Evolutionary conservation across 2,329 filamentous ascomycete genomes (phyloP), one percentile per base, ranked within the genome.

Genomic region (Talaromyces sp.): DNA sequence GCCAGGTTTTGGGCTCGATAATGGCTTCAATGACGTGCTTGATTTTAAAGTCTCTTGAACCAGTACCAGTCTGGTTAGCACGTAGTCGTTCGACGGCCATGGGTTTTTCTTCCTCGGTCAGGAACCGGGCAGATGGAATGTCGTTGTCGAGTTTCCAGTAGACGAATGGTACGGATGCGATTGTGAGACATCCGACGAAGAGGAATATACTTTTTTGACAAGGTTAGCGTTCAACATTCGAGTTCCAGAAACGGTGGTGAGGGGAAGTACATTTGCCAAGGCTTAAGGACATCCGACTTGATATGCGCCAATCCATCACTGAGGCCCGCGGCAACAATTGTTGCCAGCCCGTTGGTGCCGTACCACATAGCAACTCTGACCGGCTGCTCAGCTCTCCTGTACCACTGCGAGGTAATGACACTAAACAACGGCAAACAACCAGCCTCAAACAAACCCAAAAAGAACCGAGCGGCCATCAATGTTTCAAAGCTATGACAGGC

Each of bases 311-410:
- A 72, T 0, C 83, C 85, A 61, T 81, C 87, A 0, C 85, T 85
- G 14, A 86, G 68, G 0, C 80, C 77, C 0, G 83, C 83, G 0
- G 84, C 85, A 12, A 85, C 71, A 47, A 88, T 84, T 5, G 81
- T 86, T 0, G 83, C 83, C 0, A 81, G 62, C 0, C 85, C 85
- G 57, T 85, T 88, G 0, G 84, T 87, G 4, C 83, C 79, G 65
- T 89, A 89, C 87, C 87, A 90, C n/a, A 82, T 81, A 0, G 85
- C 85, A 3, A 88, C 81, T 0, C 87, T 80, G 30, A 87, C 71
- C 0, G 87, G 85, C 70, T 89, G 87, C 67, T 90, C 86, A 4
- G 79, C 78, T 59, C 76, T 75, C 12, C 77, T 73, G 65, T 81
- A 81, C 78, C 79, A 80, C 40, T 79, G 75, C 42, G 74, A 76